phyloP scores from a whole-genome alignment of 2,329 filamentous ascomycete genomes.

The Botrytis medusae region DNA sequence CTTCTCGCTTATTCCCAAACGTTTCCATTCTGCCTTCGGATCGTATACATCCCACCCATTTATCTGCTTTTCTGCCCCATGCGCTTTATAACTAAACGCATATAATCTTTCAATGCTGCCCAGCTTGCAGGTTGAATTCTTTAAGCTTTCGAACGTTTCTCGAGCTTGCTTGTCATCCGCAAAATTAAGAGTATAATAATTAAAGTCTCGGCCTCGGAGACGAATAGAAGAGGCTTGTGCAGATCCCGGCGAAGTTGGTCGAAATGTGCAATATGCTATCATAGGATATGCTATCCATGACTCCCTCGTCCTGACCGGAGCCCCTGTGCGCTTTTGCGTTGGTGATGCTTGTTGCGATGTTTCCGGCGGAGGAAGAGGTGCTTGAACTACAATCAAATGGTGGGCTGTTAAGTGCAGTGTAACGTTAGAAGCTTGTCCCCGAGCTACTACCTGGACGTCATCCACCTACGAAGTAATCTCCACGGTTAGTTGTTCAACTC shows the following conservation, averaged over 20 bases:
- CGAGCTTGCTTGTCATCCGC: constrained; percentile 69
- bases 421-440: constrained; percentile 56
- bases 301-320: constrained; percentile 56
- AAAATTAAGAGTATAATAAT: constrained; percentile 90
- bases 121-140: constrained; percentile 74
- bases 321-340: neutral
- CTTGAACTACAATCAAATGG: constrained; percentile 51
- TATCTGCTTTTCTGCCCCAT: constrained; percentile 68
- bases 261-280: constrained; percentile 76
- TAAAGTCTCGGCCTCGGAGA: constrained; percentile 89
- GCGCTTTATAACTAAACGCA: constrained; percentile 81
- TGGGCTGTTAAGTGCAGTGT: constrained; percentile 62
- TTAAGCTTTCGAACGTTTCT: constrained; percentile 86
- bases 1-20: constrained; percentile 84
- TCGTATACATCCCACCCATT: constrained; percentile 87
- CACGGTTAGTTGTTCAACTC: constrained; percentile 4
- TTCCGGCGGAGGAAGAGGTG: constrained; percentile 29
- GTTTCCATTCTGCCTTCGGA: constrained; percentile 77
- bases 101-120: constrained; percentile 85
- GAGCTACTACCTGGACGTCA: constrained; percentile 58
- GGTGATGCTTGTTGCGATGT: constrained; percentile 29
- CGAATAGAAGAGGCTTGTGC: constrained; percentile 78
- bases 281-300: constrained; percentile 96
- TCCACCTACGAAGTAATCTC: constrained; percentile 50
- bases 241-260: constrained; percentile 68